phyloP scores from a whole-genome alignment of 169 alveolate species.

The Plasmodium reichenowi region DNA sequence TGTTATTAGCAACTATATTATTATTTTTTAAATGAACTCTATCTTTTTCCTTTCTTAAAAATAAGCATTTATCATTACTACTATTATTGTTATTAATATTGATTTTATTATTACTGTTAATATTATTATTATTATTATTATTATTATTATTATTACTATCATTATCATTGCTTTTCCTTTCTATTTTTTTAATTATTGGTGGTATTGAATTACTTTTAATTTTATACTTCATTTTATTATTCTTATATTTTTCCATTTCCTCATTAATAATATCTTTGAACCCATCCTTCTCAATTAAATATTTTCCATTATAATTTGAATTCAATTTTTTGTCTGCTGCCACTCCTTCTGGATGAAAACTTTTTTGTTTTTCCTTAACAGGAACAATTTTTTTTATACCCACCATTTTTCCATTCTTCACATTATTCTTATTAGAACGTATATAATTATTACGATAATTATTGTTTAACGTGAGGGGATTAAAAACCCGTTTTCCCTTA shows the following conservation, averaged over 20 bases:
- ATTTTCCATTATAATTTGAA: background rate
- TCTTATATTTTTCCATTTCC: conserved; percentile 62
- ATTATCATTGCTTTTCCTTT: background rate
- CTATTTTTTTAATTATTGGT: conserved; percentile 19
- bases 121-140: background rate
- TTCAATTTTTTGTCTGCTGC: background rate
- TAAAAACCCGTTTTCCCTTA: no score
- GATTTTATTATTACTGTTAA: background rate
- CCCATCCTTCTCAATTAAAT: background rate
- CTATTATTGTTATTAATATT: background rate
- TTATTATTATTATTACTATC: background rate
- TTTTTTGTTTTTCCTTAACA: background rate
- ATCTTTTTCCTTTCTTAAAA: conserved; percentile 1
- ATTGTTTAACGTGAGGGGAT: no score
- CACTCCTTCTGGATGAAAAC: background rate
- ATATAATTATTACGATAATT: no score
- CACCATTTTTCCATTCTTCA: no score
- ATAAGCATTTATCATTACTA: background rate
- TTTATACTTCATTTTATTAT: conserved; percentile 21
- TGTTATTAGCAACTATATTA: background rate
- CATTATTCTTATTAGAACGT: no score
- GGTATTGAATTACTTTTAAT: conserved; percentile 70
- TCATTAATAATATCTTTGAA: conserved; percentile 39
- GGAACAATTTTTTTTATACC: no score
- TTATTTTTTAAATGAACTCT: background rate